phyloP scores from a whole-genome alignment of 805 yeast species.

The Nakazawaea ernobii region DNA sequence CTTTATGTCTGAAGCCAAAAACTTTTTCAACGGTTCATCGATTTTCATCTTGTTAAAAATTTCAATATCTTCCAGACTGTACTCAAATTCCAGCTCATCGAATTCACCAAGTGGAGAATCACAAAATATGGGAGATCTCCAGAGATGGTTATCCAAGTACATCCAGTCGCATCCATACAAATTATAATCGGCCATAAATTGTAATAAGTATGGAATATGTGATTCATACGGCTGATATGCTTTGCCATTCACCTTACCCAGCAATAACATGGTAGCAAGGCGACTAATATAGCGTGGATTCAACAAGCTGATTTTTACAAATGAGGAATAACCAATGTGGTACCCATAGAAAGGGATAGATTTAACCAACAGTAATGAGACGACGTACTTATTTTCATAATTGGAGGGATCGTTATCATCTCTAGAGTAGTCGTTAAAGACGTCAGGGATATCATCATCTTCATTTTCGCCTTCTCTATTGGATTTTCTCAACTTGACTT shows the following conservation, averaged over 20 bases:
- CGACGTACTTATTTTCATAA: constrained; percentile 36
- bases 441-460: constrained; percentile 14
- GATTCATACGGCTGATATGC: constrained; percentile 60
- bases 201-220: constrained; percentile 72
- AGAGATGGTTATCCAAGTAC: constrained; percentile 36
- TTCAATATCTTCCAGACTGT: constrained; percentile 14
- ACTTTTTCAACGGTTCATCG: constrained; percentile 26
- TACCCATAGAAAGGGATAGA: constrained; percentile 86
- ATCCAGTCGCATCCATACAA: constrained; percentile 83
- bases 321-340: constrained; percentile 55
- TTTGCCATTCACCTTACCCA: constrained; percentile 28
- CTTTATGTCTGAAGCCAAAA: constrained; percentile 20
- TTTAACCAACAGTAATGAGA: constrained; percentile 58
- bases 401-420: constrained; percentile 9
- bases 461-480: constrained; percentile 5
- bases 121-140: constrained; percentile 49
- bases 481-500: constrained; percentile 13
- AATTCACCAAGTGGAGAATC: constrained; percentile 12
- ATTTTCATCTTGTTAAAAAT: constrained; percentile 20
- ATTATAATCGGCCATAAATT: constrained; percentile 79
- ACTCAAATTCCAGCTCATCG: constrained; percentile 13
- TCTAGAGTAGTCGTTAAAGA: constrained; percentile 13
- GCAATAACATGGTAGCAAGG: constrained; percentile 42
- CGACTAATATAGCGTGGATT: constrained; percentile 57
- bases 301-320: constrained; percentile 61